These are phyloP conservation scores for Cyamopsis tetragonoloba DNA, from an alignment of 306 rosid species.

Conservation along the genomic window DNA sequence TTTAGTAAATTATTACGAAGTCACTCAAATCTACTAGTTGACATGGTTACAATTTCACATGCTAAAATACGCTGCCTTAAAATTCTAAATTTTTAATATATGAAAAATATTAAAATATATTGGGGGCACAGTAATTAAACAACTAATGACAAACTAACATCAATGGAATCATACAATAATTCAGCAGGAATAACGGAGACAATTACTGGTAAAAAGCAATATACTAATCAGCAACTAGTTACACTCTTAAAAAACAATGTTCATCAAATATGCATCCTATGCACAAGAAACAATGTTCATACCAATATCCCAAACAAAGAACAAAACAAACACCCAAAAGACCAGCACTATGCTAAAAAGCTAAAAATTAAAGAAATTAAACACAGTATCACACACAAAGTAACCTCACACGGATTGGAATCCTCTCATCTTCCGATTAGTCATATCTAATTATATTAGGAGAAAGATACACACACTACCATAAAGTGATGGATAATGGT, in stretches of 20 bases:
- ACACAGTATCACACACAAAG: constrained; percentile 23
- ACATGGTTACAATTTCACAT: too few relatives aligned
- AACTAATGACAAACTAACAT: not conserved
- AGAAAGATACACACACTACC: too few relatives aligned
- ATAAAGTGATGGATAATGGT: too few relatives aligned
- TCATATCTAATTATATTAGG: too few relatives aligned
- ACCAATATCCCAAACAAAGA: constrained; percentile 17
- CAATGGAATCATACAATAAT: not conserved
- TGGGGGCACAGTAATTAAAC: not conserved
- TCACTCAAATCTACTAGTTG: too few relatives aligned
- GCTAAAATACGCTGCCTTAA: too few relatives aligned
- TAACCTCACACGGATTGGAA: too few relatives aligned
- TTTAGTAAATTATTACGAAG: too few relatives aligned
- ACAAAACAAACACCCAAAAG: not conserved
- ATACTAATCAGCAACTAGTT: constrained; percentile 25
- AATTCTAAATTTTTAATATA: too few relatives aligned
- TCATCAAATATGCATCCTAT: constrained; percentile 23
- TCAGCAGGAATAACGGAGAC: not conserved
- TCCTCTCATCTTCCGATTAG: too few relatives aligned
- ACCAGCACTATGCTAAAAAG: not conserved
- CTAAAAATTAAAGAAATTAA: not conserved
- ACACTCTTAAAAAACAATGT: constrained; percentile 28
- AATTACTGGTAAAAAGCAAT: constrained; percentile 14
- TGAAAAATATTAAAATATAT: not conserved
- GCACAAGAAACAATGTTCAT: constrained; percentile 45